Evolutionary conservation across 345 rosid species (phyloP), one percentile per base, ranked within the genome.

Genomic region (Pistacia vera): DNA sequence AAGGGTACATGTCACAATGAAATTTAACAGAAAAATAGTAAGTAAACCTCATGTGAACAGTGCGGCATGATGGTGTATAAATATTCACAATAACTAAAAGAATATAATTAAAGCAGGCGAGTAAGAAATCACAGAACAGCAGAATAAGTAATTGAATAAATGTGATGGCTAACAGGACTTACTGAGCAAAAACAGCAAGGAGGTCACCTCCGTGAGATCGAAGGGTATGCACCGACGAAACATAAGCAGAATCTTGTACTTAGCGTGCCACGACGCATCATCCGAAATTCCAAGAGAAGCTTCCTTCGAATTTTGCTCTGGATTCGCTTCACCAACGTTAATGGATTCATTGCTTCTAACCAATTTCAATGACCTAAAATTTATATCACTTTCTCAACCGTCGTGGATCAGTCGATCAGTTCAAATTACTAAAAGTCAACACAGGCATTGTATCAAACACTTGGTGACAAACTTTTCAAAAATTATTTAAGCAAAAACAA

Each of bases 121-220:
- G 1, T 41, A 41, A 11, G 5, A 41, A 4, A 44, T n/a, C 56
- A 6, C 17, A 61, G 38, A 72, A 62, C 18, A 8, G 44, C 61
- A 59, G 0, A 44, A 8, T 8, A 77, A 13, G 8, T 75, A 59
- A 11, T 22, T 60, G 25, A 38, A n/a, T 5, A 75, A 57, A 70
- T 70, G 33, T 28, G 12, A 49, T 33, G 56, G 14, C 61, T 22
- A 18, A 22, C 8, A 16, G 66, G 52, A 77, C 84, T 83, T 82
- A 95, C 98, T 93, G 99, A 8, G 98, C 83, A 73, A 95, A 95
- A 63, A 93, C 88, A 17, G 99, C 97, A 66, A 96, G 98, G 77
- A 96, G 92, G 78, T 96, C 99, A 51, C 98, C 99, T 93, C 98
- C 22, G 97, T 93, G 82, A 96, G 99, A 48, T 93, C 98, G 75